Evolutionary conservation across 768 basidiomycete genomes (phyloP).

Genomic region (Lanmaoa rubissima): DNA sequence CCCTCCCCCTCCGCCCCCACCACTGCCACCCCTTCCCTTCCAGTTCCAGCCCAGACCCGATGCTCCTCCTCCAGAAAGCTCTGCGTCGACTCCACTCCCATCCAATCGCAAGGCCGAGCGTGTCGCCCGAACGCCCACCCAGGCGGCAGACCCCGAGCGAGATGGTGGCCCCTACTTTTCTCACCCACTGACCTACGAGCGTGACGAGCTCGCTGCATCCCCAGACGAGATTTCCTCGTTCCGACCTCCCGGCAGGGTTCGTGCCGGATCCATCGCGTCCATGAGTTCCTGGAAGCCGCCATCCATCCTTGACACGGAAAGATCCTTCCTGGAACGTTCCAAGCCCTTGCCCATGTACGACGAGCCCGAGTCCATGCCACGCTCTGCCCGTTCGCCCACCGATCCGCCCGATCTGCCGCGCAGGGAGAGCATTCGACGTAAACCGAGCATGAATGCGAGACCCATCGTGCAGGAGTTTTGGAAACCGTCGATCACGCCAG

Average conservation of each 20-base stretch:
- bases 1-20: not conserved
- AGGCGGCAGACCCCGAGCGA: conserved; percentile 24
- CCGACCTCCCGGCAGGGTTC: conserved; percentile 20
- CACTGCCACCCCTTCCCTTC: not conserved
- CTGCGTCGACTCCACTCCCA: conserved; percentile 4
- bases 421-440: conserved; percentile 29
- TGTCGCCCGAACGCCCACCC: conserved; percentile 19
- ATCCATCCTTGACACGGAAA: conserved; percentile 24
- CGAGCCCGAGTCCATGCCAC: conserved; percentile 29
- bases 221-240: conserved; percentile 18
- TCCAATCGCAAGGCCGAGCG: conserved; percentile 18
- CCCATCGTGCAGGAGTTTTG: conserved; percentile 45
- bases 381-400: conserved; percentile 18
- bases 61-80: conserved; percentile 4
- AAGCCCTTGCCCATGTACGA: conserved; percentile 22
- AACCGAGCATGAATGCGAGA: conserved; percentile 35
- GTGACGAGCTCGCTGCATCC: conserved; percentile 18
- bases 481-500: conserved; percentile 46
- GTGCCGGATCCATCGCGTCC: conserved; percentile 28
- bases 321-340: conserved; percentile 20
- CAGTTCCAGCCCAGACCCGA: conserved; percentile 4
- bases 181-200: conserved; percentile 13
- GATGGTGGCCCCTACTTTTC: conserved; percentile 19
- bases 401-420: conserved; percentile 25
- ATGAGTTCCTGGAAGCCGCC: conserved; percentile 28